Evolutionary conservation across 805 yeast genomes (phyloP).

Genomic region (Pichia scutulata): DNA sequence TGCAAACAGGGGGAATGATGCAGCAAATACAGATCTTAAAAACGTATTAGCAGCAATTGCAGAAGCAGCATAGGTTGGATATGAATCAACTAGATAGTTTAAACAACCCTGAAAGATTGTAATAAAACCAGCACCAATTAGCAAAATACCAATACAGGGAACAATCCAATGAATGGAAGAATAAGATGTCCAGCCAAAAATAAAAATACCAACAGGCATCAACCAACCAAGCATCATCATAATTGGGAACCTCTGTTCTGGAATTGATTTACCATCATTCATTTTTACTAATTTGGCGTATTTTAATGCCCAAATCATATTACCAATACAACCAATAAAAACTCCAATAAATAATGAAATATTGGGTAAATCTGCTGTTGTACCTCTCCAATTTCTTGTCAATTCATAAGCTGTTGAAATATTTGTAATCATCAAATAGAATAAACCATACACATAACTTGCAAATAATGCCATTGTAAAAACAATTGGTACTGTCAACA

Average conservation of each 20-base stretch:
- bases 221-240: slow-evolving; percentile 46
- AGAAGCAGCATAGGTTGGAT: slow-evolving; percentile 61
- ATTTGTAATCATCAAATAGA: slow-evolving; percentile 39
- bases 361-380: slow-evolving; percentile 29
- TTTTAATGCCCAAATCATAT: slow-evolving; percentile 25
- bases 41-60: slow-evolving; percentile 48
- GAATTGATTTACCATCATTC: slow-evolving; percentile 41
- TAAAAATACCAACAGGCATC: slow-evolving; percentile 53
- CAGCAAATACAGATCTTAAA: slow-evolving; percentile 60
- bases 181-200: slow-evolving; percentile 56
- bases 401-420: slow-evolving; percentile 31
- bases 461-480: slow-evolving; percentile 38
- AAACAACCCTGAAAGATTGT: slow-evolving; percentile 64
- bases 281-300: slow-evolving; percentile 10
- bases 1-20: slow-evolving; percentile 62
- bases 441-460: slow-evolving; percentile 41
- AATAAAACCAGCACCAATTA: slow-evolving; percentile 53
- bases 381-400: slow-evolving; percentile 27
- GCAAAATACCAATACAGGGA: slow-evolving; percentile 49
- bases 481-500: slow-evolving; percentile 36
- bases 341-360: slow-evolving; percentile 34
- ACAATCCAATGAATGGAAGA: slow-evolving; percentile 41
- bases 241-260: slow-evolving; percentile 52
- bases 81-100: slow-evolving; percentile 64
- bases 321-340: slow-evolving; percentile 25